phyloP scores from a whole-genome alignment of 352 stramenopile species.

The Blastocystis hominis region DNA sequence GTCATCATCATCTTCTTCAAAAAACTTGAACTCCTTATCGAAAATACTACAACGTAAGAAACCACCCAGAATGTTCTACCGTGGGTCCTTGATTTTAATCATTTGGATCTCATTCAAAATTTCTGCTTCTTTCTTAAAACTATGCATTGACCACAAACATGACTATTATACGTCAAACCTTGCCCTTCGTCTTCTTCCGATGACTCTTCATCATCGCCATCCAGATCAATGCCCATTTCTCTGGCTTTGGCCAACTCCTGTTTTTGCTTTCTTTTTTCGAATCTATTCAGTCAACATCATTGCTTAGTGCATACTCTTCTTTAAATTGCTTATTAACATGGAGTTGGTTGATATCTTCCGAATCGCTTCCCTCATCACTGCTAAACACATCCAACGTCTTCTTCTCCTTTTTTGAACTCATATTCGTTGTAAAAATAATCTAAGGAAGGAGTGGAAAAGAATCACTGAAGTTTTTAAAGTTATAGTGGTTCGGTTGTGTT shows the following conservation, averaged over 20 bases:
- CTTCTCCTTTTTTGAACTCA: not conserved
- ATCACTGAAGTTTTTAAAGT: too few species aligned
- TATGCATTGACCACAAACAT: not conserved
- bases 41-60: slow-evolving; percentile 67
- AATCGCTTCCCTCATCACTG: not conserved
- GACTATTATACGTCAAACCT: slow-evolving; percentile 31
- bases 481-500: too few species aligned
- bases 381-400: not conserved
- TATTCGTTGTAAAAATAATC: too few species aligned
- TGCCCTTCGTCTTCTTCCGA: slow-evolving; percentile 58
- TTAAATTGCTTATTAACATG: slow-evolving; percentile 7
- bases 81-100: slow-evolving; percentile 74
- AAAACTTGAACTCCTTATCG: slow-evolving; percentile 73
- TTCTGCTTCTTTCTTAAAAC: slow-evolving; percentile 37
- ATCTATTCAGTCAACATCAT: not conserved
- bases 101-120: slow-evolving; percentile 66
- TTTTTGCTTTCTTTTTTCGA: slow-evolving; percentile 16
- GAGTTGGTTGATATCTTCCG: not conserved
- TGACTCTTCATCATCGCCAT: not conserved
- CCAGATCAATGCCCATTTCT: slow-evolving; percentile 50
- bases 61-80: not conserved
- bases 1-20: slow-evolving; percentile 65
- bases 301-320: not conserved
- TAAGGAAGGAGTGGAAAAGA: too few species aligned
- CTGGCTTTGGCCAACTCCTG: slow-evolving; percentile 42